A percentile compares a stretch with the other conserved stretches of the same genome.
Evolutionary conservation across 1,284 basidiomycete species (phyloP).

Genomic region (Caloboletus inedulis): DNA sequence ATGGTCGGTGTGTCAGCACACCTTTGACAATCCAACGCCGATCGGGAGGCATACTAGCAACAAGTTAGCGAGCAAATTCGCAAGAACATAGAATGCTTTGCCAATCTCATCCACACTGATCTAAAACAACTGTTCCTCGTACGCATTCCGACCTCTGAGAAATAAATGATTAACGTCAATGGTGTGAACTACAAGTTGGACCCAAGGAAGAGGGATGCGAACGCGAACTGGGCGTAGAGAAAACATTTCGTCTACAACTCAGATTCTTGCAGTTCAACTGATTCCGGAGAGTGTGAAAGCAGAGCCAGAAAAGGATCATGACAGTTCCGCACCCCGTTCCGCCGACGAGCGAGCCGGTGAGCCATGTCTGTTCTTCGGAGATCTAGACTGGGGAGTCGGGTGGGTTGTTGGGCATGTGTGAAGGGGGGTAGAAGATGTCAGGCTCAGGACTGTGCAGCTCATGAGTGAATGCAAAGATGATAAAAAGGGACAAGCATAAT

Average conservation of each 20-base stretch:
- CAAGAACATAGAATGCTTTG: slow-evolving; percentile 29
- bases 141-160: slow-evolving; percentile 30
- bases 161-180: slow-evolving; percentile 33
- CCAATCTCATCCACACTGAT: slow-evolving; percentile 22
- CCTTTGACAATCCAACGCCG: not conserved
- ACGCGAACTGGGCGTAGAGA: slow-evolving; percentile 23
- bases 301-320: slow-evolving; percentile 26
- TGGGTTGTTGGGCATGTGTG: slow-evolving; percentile 27
- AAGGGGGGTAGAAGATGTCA: not conserved
- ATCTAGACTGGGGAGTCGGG: slow-evolving; percentile 23
- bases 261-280: slow-evolving; percentile 15
- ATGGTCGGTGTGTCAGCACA: not conserved
- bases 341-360: slow-evolving; percentile 28
- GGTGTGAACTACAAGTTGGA: slow-evolving; percentile 32
- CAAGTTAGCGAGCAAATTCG: slow-evolving; percentile 32
- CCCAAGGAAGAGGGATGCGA: slow-evolving; percentile 31
- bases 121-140: slow-evolving; percentile 23
- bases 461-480: not conserved
- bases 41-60: slow-evolving; percentile 25
- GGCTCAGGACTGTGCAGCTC: not conserved
- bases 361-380: slow-evolving; percentile 29
- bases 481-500: slow-evolving; percentile 1
- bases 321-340: slow-evolving; percentile 28
- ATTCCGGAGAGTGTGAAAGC: slow-evolving; percentile 20
- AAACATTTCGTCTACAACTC: slow-evolving; percentile 11